A percentile compares a stretch with the other conserved stretches of the same genome.
These are phyloP conservation scores for Talaromyces marneffei DNA, from an alignment of 2,329 filamentous ascomycete species.

Conservation along the genomic window DNA sequence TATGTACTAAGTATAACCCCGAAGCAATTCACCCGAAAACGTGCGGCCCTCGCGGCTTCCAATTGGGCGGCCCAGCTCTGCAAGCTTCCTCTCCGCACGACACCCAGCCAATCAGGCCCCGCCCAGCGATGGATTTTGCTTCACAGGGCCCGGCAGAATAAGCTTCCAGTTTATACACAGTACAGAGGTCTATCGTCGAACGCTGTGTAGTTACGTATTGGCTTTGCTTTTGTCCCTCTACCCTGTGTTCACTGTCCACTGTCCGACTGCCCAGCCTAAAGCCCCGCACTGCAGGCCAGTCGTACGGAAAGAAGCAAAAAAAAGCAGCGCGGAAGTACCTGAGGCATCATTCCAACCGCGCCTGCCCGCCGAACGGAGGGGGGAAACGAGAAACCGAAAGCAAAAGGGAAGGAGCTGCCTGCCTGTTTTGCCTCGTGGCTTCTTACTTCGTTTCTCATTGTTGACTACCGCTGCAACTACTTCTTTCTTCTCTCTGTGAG, in stretches of 20 bases:
- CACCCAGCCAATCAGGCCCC: background rate
- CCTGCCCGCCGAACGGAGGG: background rate
- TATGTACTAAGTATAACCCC: background rate
- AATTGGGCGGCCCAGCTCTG: slow-evolving; percentile 12
- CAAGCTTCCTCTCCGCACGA: slow-evolving; percentile 2
- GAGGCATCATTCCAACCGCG: slow-evolving; percentile 1
- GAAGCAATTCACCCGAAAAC: slow-evolving; percentile 7
- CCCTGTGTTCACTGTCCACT: background rate
- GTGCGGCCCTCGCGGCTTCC: slow-evolving; percentile 4
- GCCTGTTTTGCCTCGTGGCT: background rate
- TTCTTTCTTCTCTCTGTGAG: background rate
- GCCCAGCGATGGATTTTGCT: background rate
- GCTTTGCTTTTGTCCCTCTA: background rate
- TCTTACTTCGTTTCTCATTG: background rate
- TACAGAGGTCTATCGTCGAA: too few relatives aligned
- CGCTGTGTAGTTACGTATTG: background rate
- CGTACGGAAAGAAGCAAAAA: too few relatives aligned
- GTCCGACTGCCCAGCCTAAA: background rate
- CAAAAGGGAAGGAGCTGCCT: background rate
- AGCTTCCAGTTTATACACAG: too few relatives aligned
- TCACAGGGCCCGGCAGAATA: background rate
- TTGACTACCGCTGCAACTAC: background rate
- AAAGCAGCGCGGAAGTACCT: too few relatives aligned
- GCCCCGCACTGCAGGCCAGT: background rate
- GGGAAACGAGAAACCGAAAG: background rate